Evolutionary conservation across 768 basidiomycete genomes (phyloP), one percentile per base, ranked within the genome.

Genomic region (Multifurca ochricompacta): DNA sequence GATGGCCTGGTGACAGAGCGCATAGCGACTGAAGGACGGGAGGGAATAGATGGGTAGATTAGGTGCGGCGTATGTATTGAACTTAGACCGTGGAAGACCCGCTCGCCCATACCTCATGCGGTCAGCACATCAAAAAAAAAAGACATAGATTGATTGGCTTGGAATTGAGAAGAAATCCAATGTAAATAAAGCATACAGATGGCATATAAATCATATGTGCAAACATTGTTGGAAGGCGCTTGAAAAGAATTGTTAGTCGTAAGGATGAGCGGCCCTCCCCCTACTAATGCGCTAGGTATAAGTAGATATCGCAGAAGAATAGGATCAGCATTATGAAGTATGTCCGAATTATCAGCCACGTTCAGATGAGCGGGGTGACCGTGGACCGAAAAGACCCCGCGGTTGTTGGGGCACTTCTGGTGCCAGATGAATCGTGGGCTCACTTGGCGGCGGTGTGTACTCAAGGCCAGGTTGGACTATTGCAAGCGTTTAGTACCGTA

Each of bases 331-430:
- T 45, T 8, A 23, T 36, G 21, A 8, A 23, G 30, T 19, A 16
- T 18, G 23, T 41, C 40, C 8, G 23, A 28, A 23, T 5, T 9
- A 13, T 36, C 18, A 39, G 16, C 13, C 31, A 47, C 4, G n/a
- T 4, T 10, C 10, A 0, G 48, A 49, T 1, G 68, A 68, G 48
- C 75, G 71, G 10, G 82, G 83, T n/a, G 85, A 81, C 36, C 84
- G 74, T 37, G 88, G 87, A 30, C 89, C 89, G 64, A 91, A 91
- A 56, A 91, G 68, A 28, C 87, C 87, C 39, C 44, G 55, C n/a
- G 16, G 35, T 14, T 81, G 82, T 53, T 77, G 81, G 35, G 70
- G 69, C 44, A 70, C 71, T 10, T 76, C 77, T 27, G 85, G 83
- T 21, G 85, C 80, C 32, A 82, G 70, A 10, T 86, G 68, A 16